phyloP scores from a whole-genome alignment of 176 grass and related monocot genomes.

The Puccinellia tenuiflora region DNA sequence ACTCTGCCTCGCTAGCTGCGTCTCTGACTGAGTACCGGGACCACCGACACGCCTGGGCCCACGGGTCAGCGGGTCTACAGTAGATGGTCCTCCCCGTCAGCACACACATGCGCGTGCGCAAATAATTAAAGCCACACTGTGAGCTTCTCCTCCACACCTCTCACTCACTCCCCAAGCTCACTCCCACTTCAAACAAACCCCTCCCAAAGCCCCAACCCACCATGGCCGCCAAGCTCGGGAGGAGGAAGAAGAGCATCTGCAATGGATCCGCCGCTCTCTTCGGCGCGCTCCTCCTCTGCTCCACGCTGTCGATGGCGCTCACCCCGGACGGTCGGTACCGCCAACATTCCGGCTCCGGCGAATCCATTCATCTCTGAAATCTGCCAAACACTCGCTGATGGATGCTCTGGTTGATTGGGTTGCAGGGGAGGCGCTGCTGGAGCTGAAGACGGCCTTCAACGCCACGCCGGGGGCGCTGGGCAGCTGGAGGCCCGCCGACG shows the following conservation, averaged over 20 bases:
- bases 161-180: background rate
- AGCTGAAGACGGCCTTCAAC: slow-evolving; percentile 82
- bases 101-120: background rate
- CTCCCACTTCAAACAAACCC: background rate
- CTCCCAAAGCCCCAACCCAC: background rate
- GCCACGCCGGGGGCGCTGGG: slow-evolving; percentile 47
- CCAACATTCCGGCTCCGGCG: background rate
- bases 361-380: background rate
- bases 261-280: background rate
- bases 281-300: slow-evolving; percentile 12
- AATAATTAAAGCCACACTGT: background rate
- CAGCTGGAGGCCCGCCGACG: slow-evolving; percentile 57
- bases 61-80: background rate
- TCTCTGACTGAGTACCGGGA: background rate
- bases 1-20: background rate
- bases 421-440: slow-evolving; percentile 71
- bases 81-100: background rate
- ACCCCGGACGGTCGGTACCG: slow-evolving; percentile 48
- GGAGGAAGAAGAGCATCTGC: background rate
- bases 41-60: background rate
- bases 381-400: no score
- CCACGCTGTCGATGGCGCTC: slow-evolving; percentile 26
- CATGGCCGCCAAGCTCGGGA: background rate
- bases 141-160: background rate
- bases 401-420: background rate